These are phyloP conservation scores for Pyracantha coccinea DNA, from an alignment of 331 rosid genomes.

Conservation along the genomic window DNA sequence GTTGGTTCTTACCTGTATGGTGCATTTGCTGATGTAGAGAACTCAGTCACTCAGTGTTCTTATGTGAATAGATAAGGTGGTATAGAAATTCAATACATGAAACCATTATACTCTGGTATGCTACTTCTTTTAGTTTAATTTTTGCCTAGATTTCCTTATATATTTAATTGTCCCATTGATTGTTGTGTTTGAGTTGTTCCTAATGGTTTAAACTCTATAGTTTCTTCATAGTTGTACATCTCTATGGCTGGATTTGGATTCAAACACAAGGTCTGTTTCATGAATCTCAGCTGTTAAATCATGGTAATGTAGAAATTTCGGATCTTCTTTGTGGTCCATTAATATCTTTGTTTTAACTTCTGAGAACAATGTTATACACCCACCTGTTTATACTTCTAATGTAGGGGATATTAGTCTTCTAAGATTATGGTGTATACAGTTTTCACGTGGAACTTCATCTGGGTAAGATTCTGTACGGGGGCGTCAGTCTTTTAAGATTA, in stretches of 20 bases:
- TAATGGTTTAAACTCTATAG: neutral
- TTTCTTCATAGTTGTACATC: neutral
- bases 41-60: conserved; percentile 42
- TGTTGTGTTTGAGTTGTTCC: conserved; percentile 1
- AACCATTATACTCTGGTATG: conserved; percentile 32
- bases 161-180: neutral
- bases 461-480: neutral
- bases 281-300: neutral
- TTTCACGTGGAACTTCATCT: neutral
- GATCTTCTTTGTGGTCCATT: neutral
- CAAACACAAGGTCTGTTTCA: neutral
- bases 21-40: conserved; percentile 72
- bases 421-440: neutral
- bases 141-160: neutral
- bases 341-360: neutral
- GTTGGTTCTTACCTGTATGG: conserved; percentile 47
- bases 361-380: neutral
- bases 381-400: neutral
- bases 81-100: conserved; percentile 80
- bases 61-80: conserved; percentile 89
- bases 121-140: conserved; percentile 4
- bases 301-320: neutral
- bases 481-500: neutral
- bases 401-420: neutral
- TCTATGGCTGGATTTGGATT: conserved; percentile 1